Base-by-base conservation (phyloP, 164 flowering plant genomes). In the Cinnamomum chago region DNA sequence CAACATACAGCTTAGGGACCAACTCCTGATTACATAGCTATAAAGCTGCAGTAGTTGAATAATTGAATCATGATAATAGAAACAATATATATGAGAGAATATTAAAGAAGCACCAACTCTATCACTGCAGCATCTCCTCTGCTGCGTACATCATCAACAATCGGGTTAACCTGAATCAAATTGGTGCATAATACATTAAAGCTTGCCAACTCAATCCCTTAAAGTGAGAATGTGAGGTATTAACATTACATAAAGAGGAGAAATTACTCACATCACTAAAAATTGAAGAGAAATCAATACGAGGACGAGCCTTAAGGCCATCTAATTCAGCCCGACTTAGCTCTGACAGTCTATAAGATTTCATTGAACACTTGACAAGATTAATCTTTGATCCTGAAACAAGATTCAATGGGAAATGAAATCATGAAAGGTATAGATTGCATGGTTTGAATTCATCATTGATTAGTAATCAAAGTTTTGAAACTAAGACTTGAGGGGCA, bases 111-210 rank as follows among this genome's bases (percentile, higher is more conserved):
- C 81, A 88, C 89, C 58, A 70, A 95, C 99, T 92, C 93, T 82
- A 84, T 90, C 30, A 93, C 94, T 66, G 98, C 98, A 67, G 88
- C 87, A 81, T 95, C 98, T 11, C 99, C 99, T 85, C 97, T 88
- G 73, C 65, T 71, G 14, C 88, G 90, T 62, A 93, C 92, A 83
- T 90, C 98, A 70, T 93, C 97, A 75, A 92, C 92, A 83, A 95
- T 95, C 15, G 99, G 98, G 25, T 90, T 78, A 50, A 93, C 97
- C 99, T 95, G 76, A 15, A 79, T 0, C 52, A 35, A 72, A 50
- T 15, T 55, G 60, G 17, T 55, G 20, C 24, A 1, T 14, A 25
- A 65, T 65, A 25, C 30, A 25, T 65, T 28, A 65, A 23, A 28
- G 17, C 67, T 65, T 65, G 24, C 27, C 30, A 25, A 65, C 28